Percentiles rank a stretch among this genome's conserved stretches.
Conservation (phyloP, 306 rosid genomes). For the Inga laurina region DNA sequence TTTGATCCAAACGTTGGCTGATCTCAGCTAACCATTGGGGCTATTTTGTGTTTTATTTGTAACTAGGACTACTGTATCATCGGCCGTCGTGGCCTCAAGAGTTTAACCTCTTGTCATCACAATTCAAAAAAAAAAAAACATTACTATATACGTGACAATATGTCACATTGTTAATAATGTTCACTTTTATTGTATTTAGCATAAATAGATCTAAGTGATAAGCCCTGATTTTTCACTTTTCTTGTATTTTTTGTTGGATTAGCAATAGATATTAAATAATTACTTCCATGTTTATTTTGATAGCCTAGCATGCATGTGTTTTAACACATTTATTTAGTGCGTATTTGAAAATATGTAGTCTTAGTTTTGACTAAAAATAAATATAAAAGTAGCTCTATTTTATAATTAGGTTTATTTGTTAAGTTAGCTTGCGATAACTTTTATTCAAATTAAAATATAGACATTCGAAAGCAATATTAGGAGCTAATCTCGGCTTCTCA, state of each 20-base stretch:
- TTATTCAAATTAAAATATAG: background rate
- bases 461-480: background rate
- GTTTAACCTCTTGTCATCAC: too few relatives aligned
- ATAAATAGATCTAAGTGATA: too few relatives aligned
- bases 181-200: background rate
- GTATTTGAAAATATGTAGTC: background rate
- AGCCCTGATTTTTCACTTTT: background rate
- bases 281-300: background rate
- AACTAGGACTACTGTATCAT: too few relatives aligned
- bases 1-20: too few relatives aligned
- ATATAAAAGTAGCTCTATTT: background rate
- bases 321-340: background rate
- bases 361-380: background rate
- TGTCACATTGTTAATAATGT: background rate
- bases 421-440: background rate
- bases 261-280: background rate
- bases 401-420: background rate
- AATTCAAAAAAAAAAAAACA: too few relatives aligned
- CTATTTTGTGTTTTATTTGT: too few relatives aligned
- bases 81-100: too few relatives aligned
- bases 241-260: background rate
- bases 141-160: background rate
- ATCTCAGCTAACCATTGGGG: too few relatives aligned
- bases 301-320: background rate
- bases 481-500: slow-evolving; percentile 18